Evolutionary conservation across 2,329 filamentous ascomycete genomes (phyloP).

Genomic region (Fusarium sp.): DNA sequence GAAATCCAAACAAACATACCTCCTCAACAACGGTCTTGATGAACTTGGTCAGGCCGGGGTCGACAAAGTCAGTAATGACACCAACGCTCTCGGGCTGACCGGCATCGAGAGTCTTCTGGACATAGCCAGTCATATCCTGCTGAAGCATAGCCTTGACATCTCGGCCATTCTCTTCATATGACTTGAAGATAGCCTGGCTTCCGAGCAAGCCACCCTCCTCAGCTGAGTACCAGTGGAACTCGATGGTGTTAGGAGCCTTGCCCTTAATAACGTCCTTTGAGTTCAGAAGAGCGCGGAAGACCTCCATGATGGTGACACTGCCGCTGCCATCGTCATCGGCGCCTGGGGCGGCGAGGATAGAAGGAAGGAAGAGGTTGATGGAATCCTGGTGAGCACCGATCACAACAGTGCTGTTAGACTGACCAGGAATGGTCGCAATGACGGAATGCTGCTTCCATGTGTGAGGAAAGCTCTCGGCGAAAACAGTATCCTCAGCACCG

Average conservation of each 20-base stretch:
- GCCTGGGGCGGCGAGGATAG: conserved; percentile 84
- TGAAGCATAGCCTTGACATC: conserved; percentile 97
- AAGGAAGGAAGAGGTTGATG: conserved; percentile 91
- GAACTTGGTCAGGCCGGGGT: conserved; percentile 83
- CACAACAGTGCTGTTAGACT: conserved; percentile 85
- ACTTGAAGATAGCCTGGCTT: conserved; percentile 87
- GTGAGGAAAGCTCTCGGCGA: conserved; percentile 80
- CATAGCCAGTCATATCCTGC: conserved; percentile 96
- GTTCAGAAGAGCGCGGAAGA: conserved; percentile 81
- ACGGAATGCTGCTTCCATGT: conserved; percentile 91
- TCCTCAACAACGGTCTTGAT: conserved; percentile 87
- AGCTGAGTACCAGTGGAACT: conserved; percentile 97
- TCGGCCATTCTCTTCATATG: conserved; percentile 77
- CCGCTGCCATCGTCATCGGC: conserved; percentile 97
- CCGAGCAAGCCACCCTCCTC: conserved; percentile 90
- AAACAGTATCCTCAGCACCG: conserved; percentile 75
- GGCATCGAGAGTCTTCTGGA: conserved; percentile 83
- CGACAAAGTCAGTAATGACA: conserved; percentile 92
- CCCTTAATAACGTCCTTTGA: conserved; percentile 77
- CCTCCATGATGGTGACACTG: conserved; percentile 94
- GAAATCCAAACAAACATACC: conserved; percentile 34
- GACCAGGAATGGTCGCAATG: conserved; percentile 90
- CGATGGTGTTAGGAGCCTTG: conserved; percentile 84
- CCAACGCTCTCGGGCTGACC: conserved; percentile 88
- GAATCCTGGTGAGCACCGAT: conserved; percentile 95